Conservation (phyloP, 306 rosid genomes). For the Erythrophleum fordii region DNA sequence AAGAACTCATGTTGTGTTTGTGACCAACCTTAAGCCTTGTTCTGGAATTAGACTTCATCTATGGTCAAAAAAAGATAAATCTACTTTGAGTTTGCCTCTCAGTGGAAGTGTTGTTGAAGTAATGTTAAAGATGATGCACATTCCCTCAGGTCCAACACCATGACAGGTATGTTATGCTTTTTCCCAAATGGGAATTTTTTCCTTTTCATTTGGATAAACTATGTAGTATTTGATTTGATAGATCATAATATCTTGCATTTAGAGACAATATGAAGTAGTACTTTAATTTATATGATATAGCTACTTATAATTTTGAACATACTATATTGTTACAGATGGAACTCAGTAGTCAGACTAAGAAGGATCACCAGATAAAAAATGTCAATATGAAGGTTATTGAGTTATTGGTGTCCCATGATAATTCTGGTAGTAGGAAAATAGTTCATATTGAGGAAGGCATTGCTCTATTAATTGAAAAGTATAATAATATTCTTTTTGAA, state of each 20-base stretch:
- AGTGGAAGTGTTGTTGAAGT: conserved; percentile 76
- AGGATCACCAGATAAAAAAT: conserved; percentile 75
- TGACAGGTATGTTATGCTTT: conserved; percentile 64
- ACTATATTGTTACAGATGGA: conserved; percentile 67
- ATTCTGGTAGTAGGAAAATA: conserved; percentile 59
- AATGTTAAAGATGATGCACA: conserved; percentile 86
- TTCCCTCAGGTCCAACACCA: conserved; percentile 99
- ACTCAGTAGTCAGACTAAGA: conserved; percentile 89
- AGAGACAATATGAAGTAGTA: conserved; percentile 25
- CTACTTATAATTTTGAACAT: conserved; percentile 41
- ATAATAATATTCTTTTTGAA: conserved; percentile 62
- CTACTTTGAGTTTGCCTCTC: conserved; percentile 60
- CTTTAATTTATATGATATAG: conserved; percentile 33
- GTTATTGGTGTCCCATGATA: conserved; percentile 45
- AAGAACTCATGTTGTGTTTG: conserved; percentile 85
- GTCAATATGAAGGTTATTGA: conserved; percentile 64
- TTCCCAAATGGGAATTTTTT: conserved; percentile 22
- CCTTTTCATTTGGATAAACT: conserved; percentile 33
- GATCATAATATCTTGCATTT: conserved; percentile 23
- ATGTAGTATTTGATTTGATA: conserved; percentile 11
- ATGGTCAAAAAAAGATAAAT: conserved; percentile 87
- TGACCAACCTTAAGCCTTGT: conserved; percentile 95
- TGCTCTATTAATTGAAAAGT: conserved; percentile 55
- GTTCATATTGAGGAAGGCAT: conserved; percentile 63
- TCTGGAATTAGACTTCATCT: conserved; percentile 95